Base-by-base conservation (phyloP, 495 filamentous ascomycete genomes). In the Halenospora varia region DNA sequence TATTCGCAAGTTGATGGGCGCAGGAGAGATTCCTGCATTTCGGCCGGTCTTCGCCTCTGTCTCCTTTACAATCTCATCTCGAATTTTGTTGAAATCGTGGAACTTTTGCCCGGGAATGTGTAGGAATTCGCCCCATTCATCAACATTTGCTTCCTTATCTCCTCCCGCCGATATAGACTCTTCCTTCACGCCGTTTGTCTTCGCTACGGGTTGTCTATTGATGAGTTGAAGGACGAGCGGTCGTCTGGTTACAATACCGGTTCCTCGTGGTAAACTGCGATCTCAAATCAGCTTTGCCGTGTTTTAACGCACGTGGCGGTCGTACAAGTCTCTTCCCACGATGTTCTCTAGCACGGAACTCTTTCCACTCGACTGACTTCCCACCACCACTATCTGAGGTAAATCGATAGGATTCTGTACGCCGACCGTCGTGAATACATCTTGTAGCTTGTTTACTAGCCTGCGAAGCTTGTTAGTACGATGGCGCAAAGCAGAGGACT, bases 331-430 rank as follows among this genome's bases (percentile, higher is more conserved):
- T 75, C 95, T 82, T 39, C 95, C 95, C 41, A 99, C 95, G 65
- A 99, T 99, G 68, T 99, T 99, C 75, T 99, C 95, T 66, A 99
- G 73, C 64, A 99, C 95, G n/a, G 94, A 97, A 79, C 92, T 97
- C 85, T 99, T 99, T 70, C 95, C 95, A 71, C 92, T 96, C 11
- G 95, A 97, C 78, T 99, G 95, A 70, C 93, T 97, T 64, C 95
- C 95, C 48, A 99, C 95, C 56, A 99, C 95, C 58, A 88, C 94
- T 74, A 99, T 99, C 79, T 99, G 95, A 23, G 95, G 95, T 57
- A 99, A 75, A 79, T 99, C 95, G 78, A 99, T 99, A 46, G 95
- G 95, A 74, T 99, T 99, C 80, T 96, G 79, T 79, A 99, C 94
- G 50, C 95, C 95, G 60, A 99, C 95, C 39, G 94, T 97, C 45